Conservation (phyloP, 495 filamentous ascomycete species). For the Penicillium paxilli region DNA sequence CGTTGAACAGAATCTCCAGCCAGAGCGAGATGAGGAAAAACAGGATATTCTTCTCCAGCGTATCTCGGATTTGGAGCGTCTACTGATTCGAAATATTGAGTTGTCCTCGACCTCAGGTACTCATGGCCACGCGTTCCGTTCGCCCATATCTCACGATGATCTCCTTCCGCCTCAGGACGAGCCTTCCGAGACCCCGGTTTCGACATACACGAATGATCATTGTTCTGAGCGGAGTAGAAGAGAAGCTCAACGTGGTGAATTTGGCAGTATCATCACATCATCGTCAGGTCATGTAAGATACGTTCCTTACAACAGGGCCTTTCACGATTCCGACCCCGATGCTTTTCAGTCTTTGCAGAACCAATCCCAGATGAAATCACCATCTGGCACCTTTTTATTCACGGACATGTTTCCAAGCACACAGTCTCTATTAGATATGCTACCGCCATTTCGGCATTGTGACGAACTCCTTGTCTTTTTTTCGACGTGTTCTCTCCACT, state of each 20-base stretch:
- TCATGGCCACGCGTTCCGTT: neutral
- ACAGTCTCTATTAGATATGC: neutral
- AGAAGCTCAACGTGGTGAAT: neutral
- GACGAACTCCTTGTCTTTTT: neutral
- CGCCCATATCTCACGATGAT: neutral
- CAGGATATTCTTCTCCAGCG: conserved; percentile 1
- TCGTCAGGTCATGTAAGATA: conserved; percentile 2
- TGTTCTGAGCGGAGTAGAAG: neutral
- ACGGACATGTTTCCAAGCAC: neutral
- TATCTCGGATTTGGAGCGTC: neutral
- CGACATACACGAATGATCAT: neutral
- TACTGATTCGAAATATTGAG: conserved; percentile 2
- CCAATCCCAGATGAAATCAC: neutral
- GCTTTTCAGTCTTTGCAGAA: neutral
- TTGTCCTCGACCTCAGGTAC: neutral
- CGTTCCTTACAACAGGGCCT: conserved; percentile 1
- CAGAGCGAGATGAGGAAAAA: neutral
- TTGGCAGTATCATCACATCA: neutral
- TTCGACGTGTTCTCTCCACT: conserved; percentile 4
- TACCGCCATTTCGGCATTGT: neutral
- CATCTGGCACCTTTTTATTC: neutral
- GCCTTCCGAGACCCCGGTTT: neutral
- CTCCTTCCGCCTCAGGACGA: neutral
- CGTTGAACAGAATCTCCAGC: neutral
- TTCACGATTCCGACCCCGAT: neutral